Evolutionary conservation across 2,329 filamentous ascomycete species (phyloP).

Genomic region (Teratosphaeriaceae sp.): DNA sequence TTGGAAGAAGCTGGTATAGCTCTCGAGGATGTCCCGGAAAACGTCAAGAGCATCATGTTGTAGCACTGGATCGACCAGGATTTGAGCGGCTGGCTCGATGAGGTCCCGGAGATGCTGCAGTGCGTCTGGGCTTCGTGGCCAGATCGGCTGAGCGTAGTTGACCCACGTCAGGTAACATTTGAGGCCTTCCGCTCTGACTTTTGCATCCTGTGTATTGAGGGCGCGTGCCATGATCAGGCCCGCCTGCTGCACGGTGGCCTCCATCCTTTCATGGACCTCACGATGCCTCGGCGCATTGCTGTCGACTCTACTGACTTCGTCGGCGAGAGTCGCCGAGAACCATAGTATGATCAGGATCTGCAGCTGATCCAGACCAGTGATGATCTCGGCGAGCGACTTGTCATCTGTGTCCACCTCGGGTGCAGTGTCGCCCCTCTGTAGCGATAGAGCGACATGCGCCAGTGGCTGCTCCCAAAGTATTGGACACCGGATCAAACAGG

Average conservation of each 20-base stretch:
- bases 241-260: constrained; percentile 46
- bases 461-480: constrained; percentile 60
- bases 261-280: constrained; percentile 37
- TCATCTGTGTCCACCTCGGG: constrained; percentile 30
- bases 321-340: constrained; percentile 58
- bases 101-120: constrained; percentile 55
- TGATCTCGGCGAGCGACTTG: constrained; percentile 37
- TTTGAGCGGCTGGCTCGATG: constrained; percentile 53
- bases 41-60: constrained; percentile 58
- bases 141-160: constrained; percentile 61
- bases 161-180: constrained; percentile 54
- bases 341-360: constrained; percentile 56
- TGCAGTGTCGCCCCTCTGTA: constrained; percentile 20
- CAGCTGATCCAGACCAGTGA: constrained; percentile 41
- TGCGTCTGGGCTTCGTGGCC: constrained; percentile 51
- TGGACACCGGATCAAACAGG: constrained; percentile 67
- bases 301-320: constrained; percentile 63
- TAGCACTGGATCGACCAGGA: constrained; percentile 51
- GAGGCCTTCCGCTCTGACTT: constrained; percentile 23
- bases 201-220: constrained; percentile 7
- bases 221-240: constrained; percentile 38
- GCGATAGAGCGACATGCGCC: constrained; percentile 21
- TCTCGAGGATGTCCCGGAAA: constrained; percentile 57
- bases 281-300: constrained; percentile 13
- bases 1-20: constrained; percentile 58